A percentile compares a stretch with the other conserved stretches of the same genome.
phyloP scores from a whole-genome alignment of 2,329 filamentous ascomycete species.

The Aspergillus udagawae region DNA sequence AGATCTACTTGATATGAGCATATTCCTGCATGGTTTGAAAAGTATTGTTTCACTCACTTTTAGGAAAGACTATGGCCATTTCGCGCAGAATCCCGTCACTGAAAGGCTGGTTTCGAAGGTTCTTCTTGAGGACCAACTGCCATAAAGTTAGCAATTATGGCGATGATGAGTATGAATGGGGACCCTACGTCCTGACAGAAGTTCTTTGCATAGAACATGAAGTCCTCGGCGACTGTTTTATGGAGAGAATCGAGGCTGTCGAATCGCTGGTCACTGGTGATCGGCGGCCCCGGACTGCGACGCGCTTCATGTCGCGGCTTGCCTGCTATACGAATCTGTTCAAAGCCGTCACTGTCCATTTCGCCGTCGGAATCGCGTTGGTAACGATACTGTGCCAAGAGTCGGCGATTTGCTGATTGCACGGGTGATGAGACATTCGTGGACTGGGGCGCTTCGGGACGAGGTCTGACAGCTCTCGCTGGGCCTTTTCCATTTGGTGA shows the following conservation, averaged over 20 bases:
- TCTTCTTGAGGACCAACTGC: conserved; percentile 42
- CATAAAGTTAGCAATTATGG: conserved; percentile 5
- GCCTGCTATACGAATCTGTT: conserved; percentile 36
- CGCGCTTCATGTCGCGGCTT: conserved; percentile 22
- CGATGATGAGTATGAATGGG: not conserved
- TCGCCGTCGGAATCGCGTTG: conserved; percentile 29
- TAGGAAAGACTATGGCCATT: conserved; percentile 47
- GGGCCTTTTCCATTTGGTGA: conserved; percentile 40
- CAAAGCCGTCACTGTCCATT: conserved; percentile 43
- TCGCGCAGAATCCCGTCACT: conserved; percentile 45
- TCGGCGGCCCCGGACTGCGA: conserved; percentile 41
- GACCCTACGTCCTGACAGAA: conserved; percentile 39
- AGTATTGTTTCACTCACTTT: conserved; percentile 25
- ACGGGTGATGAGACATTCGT: conserved; percentile 66
- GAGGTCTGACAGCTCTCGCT: conserved; percentile 25
- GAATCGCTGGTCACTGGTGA: conserved; percentile 42
- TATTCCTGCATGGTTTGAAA: not conserved
- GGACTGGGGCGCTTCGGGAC: conserved; percentile 49
- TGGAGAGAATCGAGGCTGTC: conserved; percentile 41
- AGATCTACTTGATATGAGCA: conserved; percentile 28
- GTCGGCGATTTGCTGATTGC: conserved; percentile 42
- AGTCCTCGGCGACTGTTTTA: conserved; percentile 45
- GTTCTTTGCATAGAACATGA: conserved; percentile 43
- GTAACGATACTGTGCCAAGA: conserved; percentile 25
- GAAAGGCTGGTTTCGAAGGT: conserved; percentile 45